Evolutionary conservation across 208 protist genomes (phyloP).

Genomic region (Wallacemonas sp.): DNA sequence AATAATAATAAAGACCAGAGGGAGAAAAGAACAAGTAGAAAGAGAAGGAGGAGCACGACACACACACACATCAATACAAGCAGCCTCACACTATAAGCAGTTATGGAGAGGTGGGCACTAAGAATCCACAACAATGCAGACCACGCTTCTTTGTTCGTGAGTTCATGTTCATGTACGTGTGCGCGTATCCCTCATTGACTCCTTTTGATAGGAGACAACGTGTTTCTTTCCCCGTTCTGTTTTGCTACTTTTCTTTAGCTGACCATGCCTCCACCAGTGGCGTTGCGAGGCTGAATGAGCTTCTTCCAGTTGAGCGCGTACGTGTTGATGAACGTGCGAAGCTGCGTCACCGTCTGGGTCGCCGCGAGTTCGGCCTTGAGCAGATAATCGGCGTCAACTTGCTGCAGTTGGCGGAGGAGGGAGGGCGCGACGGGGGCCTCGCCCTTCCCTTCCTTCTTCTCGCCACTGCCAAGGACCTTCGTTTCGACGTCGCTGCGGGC

Average conservation of each 20-base stretch:
- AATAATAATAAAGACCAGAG: constrained; percentile 4
- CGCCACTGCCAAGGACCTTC: constrained; percentile 54
- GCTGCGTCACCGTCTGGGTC: constrained; percentile 42
- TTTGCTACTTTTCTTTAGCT: constrained; percentile 26
- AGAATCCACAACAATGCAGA: too few species aligned
- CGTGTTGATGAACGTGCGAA: constrained; percentile 70
- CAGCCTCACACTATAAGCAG: too few species aligned
- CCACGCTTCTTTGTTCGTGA: background rate
- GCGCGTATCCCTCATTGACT: background rate
- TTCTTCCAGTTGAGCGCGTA: constrained; percentile 89
- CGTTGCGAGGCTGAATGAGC: constrained; percentile 76
- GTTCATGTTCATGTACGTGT: constrained; percentile 4
- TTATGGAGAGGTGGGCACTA: too few species aligned
- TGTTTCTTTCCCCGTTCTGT: background rate
- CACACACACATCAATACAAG: too few species aligned
- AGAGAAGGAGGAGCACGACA: background rate
- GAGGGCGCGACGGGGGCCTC: constrained; percentile 48
- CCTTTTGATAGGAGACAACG: background rate
- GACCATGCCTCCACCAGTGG: constrained; percentile 51
- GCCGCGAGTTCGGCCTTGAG: constrained; percentile 63
- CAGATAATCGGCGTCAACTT: constrained; percentile 64
- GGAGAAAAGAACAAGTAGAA: background rate
- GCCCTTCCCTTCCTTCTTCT: constrained; percentile 10
- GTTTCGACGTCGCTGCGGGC: constrained; percentile 64
- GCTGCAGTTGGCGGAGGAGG: constrained; percentile 53